These are phyloP conservation scores for Suhomyces kilbournensis DNA, from an alignment of 805 yeast genomes.

Conservation along the genomic window DNA sequence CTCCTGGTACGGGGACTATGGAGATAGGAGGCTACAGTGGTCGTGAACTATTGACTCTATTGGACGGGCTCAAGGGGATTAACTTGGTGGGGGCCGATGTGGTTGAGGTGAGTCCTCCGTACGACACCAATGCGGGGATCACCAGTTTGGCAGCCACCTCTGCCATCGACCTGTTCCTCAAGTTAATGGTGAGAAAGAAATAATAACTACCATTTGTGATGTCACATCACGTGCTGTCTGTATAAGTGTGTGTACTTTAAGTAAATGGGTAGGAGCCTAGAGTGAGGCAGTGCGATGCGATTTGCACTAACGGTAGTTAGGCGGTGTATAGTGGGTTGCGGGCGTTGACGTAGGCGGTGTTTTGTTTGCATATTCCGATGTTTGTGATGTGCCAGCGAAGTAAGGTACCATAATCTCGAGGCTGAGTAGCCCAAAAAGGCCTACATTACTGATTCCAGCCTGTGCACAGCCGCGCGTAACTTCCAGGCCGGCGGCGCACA, in stretches of 20 bases:
- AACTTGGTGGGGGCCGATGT: conserved; percentile 72
- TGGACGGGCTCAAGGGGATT: conserved; percentile 59
- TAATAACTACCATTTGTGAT: background rate
- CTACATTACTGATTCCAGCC: background rate
- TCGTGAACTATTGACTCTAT: conserved; percentile 57
- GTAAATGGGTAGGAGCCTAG: background rate
- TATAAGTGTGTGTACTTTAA: too few species aligned
- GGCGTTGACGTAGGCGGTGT: background rate
- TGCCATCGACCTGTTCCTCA: conserved; percentile 50
- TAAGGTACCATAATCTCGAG: background rate
- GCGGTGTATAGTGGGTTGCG: background rate
- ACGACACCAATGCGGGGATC: conserved; percentile 55
- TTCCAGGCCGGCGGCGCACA: background rate
- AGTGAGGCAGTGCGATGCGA: background rate
- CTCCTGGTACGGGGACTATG: conserved; percentile 79
- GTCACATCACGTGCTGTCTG: background rate
- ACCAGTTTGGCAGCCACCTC: conserved; percentile 67
- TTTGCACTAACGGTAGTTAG: background rate
- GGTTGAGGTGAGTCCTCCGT: conserved; percentile 72
- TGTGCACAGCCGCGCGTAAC: background rate
- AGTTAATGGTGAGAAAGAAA: conserved; percentile 39
- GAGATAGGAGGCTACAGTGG: conserved; percentile 70
- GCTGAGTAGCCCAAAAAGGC: background rate
- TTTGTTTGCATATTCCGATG: too few species aligned
- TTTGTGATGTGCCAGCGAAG: too few species aligned